A percentile compares a stretch with the other conserved stretches of the same genome.
Evolutionary conservation across 768 basidiomycete genomes (phyloP).

Genomic region (Clitopilus hobsonii): DNA sequence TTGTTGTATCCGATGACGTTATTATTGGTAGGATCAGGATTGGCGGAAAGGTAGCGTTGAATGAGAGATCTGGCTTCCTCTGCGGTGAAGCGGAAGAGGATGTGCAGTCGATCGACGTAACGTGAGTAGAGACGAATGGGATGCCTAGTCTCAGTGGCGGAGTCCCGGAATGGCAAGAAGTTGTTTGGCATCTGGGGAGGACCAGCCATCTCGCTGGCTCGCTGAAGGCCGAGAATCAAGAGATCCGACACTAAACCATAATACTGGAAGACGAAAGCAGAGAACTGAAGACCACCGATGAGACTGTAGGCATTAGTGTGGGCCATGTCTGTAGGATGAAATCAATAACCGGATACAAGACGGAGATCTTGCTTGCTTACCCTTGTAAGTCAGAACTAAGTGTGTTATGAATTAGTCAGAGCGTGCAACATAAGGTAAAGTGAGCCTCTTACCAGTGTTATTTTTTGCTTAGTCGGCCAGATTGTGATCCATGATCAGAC

Average conservation of each 20-base stretch:
- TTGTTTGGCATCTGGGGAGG: slow-evolving; percentile 98
- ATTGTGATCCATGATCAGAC: slow-evolving; percentile 97
- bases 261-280: slow-evolving; percentile 98
- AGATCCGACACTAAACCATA: slow-evolving; percentile 95
- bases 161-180: slow-evolving; percentile 96
- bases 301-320: slow-evolving; percentile 97
- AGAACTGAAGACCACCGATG: slow-evolving; percentile 97
- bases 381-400: slow-evolving; percentile 82
- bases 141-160: slow-evolving; percentile 91
- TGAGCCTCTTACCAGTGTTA: slow-evolving; percentile 64
- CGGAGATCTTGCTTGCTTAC: slow-evolving; percentile 18
- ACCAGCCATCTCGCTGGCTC: slow-evolving; percentile 98
- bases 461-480: slow-evolving; percentile 99
- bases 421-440: neutral
- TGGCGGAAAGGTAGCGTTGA: slow-evolving; percentile 94
- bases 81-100: slow-evolving; percentile 97
- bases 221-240: slow-evolving; percentile 93
- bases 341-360: slow-evolving; percentile 6
- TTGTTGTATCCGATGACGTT: slow-evolving; percentile 99
- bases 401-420: slow-evolving; percentile 1
- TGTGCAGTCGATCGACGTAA: slow-evolving; percentile 92
- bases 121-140: slow-evolving; percentile 98
- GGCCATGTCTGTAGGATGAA: slow-evolving; percentile 65
- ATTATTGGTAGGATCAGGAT: slow-evolving; percentile 98
- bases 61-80: slow-evolving; percentile 97